Evolutionary conservation across 2,329 filamentous ascomycete genomes (phyloP), one percentile per base, ranked within the genome.

Genomic region (Cladophialophora exuberans): DNA sequence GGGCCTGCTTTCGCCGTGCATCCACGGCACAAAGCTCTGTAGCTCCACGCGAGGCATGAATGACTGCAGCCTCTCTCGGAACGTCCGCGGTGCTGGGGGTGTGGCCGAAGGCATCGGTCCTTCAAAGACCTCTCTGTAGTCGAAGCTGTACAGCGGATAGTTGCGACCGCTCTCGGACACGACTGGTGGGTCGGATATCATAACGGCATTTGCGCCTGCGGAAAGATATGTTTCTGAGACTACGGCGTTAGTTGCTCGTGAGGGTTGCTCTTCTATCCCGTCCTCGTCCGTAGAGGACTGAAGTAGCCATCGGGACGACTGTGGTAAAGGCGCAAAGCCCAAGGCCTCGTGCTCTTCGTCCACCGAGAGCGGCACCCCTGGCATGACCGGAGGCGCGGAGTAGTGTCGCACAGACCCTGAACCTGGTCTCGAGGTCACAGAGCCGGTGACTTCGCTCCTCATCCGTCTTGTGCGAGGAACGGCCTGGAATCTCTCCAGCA

Each of bases 401-500:
- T 50, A 42, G 23, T 59, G 50, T n/a, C 50, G 54, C 3, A 41
- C 28, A 13, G 58, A 50, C 9, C 38, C 44, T 26, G 51, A 44
- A 15, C 13, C 26, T 18, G 49, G 49, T 31, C 53, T 49, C 11
- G 50, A 44, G 28, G 25, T 13, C 13, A 36, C 11, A 7, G 47
- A 26, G 3, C 35, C 44, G 15, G 30, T 10, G 18, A 47, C 30
- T 5, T 59, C 59, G 20, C 42, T 54, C 18, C 30, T 31, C 33
- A 52, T 52, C 10, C 38, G 36, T 18, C 43, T 48, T 2, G 46
- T 52, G 9, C 53, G 59, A 36, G 61, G 62, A 31, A 60, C 35
- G 11, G 53, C 54, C 53, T 64, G 63, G 23, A 64, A 30, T 38
- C 64, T 69, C 26, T 73, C 73, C 3, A 74, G 53, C 44, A 73